A percentile compares a stretch with the other conserved stretches of the same genome.
Evolutionary conservation across 176 grass and related monocot species (phyloP).

Genomic region (Leersia perrieri): DNA sequence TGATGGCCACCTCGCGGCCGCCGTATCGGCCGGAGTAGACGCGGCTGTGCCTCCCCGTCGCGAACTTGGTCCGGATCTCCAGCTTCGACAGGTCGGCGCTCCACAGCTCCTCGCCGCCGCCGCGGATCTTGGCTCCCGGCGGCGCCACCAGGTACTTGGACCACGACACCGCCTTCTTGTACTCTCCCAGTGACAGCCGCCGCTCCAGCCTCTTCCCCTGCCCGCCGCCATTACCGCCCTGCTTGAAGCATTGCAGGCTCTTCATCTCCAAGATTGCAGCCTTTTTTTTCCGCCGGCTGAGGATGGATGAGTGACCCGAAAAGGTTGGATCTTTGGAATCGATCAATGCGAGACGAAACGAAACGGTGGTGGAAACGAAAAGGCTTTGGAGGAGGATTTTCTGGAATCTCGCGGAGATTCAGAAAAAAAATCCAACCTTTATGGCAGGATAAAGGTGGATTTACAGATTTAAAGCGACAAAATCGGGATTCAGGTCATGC

Average conservation of each 20-base stretch:
- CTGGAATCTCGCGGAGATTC: conserved; percentile 16
- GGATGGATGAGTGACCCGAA: not conserved
- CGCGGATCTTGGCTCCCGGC: conserved; percentile 78
- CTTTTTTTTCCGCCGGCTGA: not conserved
- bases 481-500: not conserved
- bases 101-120: conserved; percentile 75
- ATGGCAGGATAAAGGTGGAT: not conserved
- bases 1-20: conserved; percentile 85
- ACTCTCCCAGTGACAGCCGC: conserved; percentile 87
- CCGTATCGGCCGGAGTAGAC: conserved; percentile 86
- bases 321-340: conserved; percentile 14
- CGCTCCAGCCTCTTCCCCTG: conserved; percentile 44
- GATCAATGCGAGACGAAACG: conserved; percentile 25
- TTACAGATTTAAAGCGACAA: not conserved
- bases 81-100: conserved; percentile 96
- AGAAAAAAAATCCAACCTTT: conserved; percentile 1
- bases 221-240: conserved; percentile 24
- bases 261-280: conserved; percentile 51
- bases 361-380: not conserved
- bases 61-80: conserved; percentile 72
- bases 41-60: conserved; percentile 82
- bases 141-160: conserved; percentile 94
- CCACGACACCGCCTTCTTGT: conserved; percentile 89
- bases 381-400: not conserved
- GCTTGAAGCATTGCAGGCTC: conserved; percentile 77